A percentile compares a stretch with the other conserved stretches of the same genome.
Evolutionary conservation across 2,329 filamentous ascomycete species (phyloP).

Genomic region (Microdochium paspali): DNA sequence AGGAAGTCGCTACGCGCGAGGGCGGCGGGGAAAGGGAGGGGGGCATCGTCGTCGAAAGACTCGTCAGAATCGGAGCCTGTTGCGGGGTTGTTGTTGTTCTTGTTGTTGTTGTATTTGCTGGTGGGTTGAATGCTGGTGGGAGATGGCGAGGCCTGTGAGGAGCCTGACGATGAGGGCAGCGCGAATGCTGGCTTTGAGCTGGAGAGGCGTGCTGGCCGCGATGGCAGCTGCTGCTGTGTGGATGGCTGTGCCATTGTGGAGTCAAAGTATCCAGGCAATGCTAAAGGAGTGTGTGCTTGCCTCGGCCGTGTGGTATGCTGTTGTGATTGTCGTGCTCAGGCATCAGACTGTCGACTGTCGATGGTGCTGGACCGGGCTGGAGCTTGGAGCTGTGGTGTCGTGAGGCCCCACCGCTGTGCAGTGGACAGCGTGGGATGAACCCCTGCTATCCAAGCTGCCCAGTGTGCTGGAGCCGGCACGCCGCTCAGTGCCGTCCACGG

Average conservation of each 20-base stretch:
- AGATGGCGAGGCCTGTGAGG: slow-evolving; percentile 4
- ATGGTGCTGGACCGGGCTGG: too few relatives aligned
- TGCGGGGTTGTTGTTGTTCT: slow-evolving; percentile 15
- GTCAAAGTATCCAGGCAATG: too few relatives aligned
- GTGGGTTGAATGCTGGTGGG: slow-evolving; percentile 9
- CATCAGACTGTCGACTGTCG: too few relatives aligned
- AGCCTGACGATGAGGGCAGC: slow-evolving; percentile 7
- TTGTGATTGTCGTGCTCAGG: too few relatives aligned
- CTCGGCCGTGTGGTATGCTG: not conserved
- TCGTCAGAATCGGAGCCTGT: slow-evolving; percentile 2
- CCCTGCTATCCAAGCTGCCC: too few relatives aligned
- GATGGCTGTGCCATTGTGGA: not conserved
- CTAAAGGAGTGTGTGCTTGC: not conserved
- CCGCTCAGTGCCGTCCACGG: too few relatives aligned
- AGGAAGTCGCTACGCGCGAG: slow-evolving; percentile 80
- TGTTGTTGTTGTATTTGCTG: slow-evolving; percentile 13
- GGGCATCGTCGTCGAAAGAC: slow-evolving; percentile 48
- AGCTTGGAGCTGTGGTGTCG: too few relatives aligned
- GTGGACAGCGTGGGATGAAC: too few relatives aligned
- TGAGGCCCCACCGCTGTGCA: too few relatives aligned
- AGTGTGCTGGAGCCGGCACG: too few relatives aligned
- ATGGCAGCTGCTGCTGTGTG: not conserved
- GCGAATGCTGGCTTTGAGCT: not conserved
- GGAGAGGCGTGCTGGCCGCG: not conserved
- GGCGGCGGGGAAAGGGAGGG: slow-evolving; percentile 80